A percentile compares a stretch with the other conserved stretches of the same genome.
Conservation (phyloP, 306 rosid species). For the Leucaena leucocephala region DNA sequence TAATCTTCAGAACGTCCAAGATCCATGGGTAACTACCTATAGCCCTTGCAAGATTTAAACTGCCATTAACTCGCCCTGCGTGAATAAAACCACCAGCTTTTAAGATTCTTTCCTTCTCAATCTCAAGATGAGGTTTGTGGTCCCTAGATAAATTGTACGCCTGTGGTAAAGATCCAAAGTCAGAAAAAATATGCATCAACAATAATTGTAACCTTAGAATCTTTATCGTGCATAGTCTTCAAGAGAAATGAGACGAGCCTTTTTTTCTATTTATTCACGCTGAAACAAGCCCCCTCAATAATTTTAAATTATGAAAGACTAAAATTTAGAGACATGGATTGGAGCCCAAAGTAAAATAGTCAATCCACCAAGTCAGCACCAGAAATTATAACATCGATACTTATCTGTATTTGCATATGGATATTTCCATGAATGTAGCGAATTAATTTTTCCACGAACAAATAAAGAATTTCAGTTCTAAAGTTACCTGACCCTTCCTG, state of each 20-base stretch:
- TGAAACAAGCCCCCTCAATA: not conserved
- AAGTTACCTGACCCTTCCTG: slow-evolving; percentile 88
- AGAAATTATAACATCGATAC: not conserved
- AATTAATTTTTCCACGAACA: not conserved
- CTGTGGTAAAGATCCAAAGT: slow-evolving; percentile 52
- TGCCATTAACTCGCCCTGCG: slow-evolving; percentile 97
- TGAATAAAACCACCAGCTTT: slow-evolving; percentile 97
- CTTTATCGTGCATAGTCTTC: slow-evolving; percentile 25
- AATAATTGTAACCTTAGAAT: slow-evolving; percentile 17
- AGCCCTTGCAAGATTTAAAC: slow-evolving; percentile 97
- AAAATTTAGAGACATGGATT: not conserved
- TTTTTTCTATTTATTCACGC: slow-evolving; percentile 9
- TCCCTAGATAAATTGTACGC: slow-evolving; percentile 92
- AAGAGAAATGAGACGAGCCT: slow-evolving; percentile 15
- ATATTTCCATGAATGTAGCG: not conserved
- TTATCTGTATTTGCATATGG: slow-evolving; percentile 8
- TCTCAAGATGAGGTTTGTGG: slow-evolving; percentile 95
- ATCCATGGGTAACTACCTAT: slow-evolving; percentile 58
- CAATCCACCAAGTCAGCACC: slow-evolving; percentile 2
- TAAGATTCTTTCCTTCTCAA: slow-evolving; percentile 87
- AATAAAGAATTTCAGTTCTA: slow-evolving; percentile 10
- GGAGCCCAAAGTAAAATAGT: slow-evolving; percentile 15
- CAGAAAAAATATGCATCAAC: slow-evolving; percentile 1
- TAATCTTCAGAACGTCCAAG: slow-evolving; percentile 25
- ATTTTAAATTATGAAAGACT: not conserved